These are phyloP conservation scores for Sarocladium kiliense DNA, from an alignment of 2,329 filamentous ascomycete species.

Conservation along the genomic window DNA sequence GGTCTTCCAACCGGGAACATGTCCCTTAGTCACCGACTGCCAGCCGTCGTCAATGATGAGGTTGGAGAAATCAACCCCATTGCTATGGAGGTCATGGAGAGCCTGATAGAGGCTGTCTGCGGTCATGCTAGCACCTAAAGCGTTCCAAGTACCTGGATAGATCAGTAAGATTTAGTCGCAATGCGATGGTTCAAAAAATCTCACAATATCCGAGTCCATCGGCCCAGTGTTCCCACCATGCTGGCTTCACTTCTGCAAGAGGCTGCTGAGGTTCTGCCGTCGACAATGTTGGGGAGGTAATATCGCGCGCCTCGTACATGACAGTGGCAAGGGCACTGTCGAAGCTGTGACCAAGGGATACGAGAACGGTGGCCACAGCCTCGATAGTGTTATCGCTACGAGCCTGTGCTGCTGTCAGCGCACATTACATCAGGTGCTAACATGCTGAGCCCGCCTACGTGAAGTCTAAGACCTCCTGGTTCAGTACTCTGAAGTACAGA, in stretches of 20 bases:
- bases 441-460: constrained; percentile 48
- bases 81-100: constrained; percentile 62
- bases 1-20: constrained; percentile 63
- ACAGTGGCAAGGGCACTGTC: constrained; percentile 73
- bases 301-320: constrained; percentile 78
- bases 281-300: constrained; percentile 36
- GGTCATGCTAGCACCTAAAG: constrained; percentile 69
- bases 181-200: constrained; percentile 17
- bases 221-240: constrained; percentile 85
- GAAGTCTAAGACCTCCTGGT: constrained; percentile 62
- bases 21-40: constrained; percentile 65
- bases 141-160: constrained; percentile 77
- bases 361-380: constrained; percentile 58
- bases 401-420: constrained; percentile 33
- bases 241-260: constrained; percentile 44
- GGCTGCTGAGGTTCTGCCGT: constrained; percentile 40
- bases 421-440: too few relatives aligned
- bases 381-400: constrained; percentile 59
- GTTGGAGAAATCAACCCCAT: constrained; percentile 73
- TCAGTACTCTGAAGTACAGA: constrained; percentile 62
- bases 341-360: constrained; percentile 66
- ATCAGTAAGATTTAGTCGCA: constrained; percentile 13
- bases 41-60: constrained; percentile 97
- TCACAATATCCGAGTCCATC: constrained; percentile 86
- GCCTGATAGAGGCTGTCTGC: constrained; percentile 75